Base-by-base conservation (phyloP, 1,284 basidiomycete genomes). In the Moesziomyces antarcticus region DNA sequence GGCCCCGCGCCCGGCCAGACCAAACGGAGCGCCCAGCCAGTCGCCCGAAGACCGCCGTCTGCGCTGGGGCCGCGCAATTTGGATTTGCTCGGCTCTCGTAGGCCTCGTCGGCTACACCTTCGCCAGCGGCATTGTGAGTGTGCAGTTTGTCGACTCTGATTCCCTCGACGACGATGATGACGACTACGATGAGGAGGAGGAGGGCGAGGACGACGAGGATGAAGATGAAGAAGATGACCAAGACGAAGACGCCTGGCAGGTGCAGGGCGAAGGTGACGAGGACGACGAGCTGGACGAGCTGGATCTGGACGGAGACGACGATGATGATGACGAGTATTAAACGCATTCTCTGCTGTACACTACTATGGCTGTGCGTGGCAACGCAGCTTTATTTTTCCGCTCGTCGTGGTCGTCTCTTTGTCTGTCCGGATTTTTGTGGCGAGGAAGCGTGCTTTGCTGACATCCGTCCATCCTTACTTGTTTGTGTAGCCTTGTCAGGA, bases 81-180 rank as follows among this genome's bases (percentile, higher is more conserved):
- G 77, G 73, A 63, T 75, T 47, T 62, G 64, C 27, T 67, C 67
- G 21, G 79, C 79, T 9, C 40, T 81, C n/a, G 21, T 81, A 3
- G 79, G 73, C 13, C 40, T 78, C 41, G 54, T 81, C 14, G 73
- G 71, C 14, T 81, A 65, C 52, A 54, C 78, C n/a, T 66, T 79
- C 54, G 68, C 69, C 24, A 77, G 73, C 41, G 79, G 79, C 41
- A 71, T 81, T 65, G 71, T 81, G 58, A 75, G 69, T 64, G 69
- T 81, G 30, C 59, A 71, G 47, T 57, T 60, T 16, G 58, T 57
- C 20, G 65, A 70, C 18, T 37, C 43, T 11, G 59, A 57, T 20
- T 54, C 52, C 14, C 25, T 24, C 8, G 56, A 37, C 8, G 50
- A 33, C 10, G 33, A 45, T 3, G 69, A 64, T 9, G 37, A 22